Percentiles rank a stretch among this genome's conserved stretches.
These are phyloP conservation scores for Sordariomycetes sp. DNA, from an alignment of 2,329 filamentous ascomycete genomes.

Conservation along the genomic window DNA sequence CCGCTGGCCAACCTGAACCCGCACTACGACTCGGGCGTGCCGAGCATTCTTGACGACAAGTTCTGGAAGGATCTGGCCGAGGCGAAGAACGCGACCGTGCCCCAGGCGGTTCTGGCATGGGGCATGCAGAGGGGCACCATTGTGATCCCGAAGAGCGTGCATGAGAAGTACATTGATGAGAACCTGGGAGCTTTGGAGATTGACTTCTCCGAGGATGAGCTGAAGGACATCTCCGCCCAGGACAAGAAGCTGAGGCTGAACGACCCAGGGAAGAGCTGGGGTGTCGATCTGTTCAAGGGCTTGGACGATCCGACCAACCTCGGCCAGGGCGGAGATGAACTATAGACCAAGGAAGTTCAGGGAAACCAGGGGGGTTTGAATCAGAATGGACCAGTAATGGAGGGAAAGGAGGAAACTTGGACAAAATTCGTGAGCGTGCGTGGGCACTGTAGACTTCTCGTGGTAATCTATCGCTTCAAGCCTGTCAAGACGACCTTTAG, in stretches of 20 bases:
- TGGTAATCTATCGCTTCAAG: too few species aligned
- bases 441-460: too few species aligned
- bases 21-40: constrained; percentile 5
- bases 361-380: not conserved
- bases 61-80: constrained; percentile 45
- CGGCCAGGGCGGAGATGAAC: constrained; percentile 2
- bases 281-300: constrained; percentile 26
- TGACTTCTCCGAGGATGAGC: constrained; percentile 21
- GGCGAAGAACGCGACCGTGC: constrained; percentile 49
- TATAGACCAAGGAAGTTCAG: not conserved
- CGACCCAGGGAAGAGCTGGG: constrained; percentile 27
- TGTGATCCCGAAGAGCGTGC: constrained; percentile 46
- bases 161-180: constrained; percentile 34
- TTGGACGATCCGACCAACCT: constrained; percentile 23
- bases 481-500: too few species aligned
- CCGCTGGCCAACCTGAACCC: constrained; percentile 28
- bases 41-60: constrained; percentile 46
- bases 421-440: not conserved
- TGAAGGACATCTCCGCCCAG: constrained; percentile 12
- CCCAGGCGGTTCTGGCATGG: constrained; percentile 63
- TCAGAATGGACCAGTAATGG: not conserved
- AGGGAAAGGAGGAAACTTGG: not conserved
- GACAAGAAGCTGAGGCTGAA: constrained; percentile 23
- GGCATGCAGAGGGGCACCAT: constrained; percentile 47
- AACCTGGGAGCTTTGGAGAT: constrained; percentile 27